Evolutionary conservation across 441 rosid species (phyloP).

Genomic region (Aquilaria agallochum): DNA sequence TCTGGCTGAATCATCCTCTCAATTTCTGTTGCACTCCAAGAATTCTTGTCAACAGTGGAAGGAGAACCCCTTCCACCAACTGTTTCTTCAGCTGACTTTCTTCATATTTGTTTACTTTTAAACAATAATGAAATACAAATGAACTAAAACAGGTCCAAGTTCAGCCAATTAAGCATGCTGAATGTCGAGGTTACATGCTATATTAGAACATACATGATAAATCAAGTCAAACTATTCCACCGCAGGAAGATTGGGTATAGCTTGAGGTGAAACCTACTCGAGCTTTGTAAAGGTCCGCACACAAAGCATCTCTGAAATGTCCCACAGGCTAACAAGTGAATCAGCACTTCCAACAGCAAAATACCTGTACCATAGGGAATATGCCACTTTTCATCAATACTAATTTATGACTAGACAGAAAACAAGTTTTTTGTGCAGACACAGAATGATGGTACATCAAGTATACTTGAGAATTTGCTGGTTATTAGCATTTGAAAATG

Average conservation of each 20-base stretch:
- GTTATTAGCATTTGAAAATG: not conserved
- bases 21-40: too few relatives aligned
- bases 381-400: not conserved
- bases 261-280: slow-evolving; percentile 53
- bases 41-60: too few relatives aligned
- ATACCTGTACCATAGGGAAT: slow-evolving; percentile 42
- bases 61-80: too few relatives aligned
- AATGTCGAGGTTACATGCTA: not conserved
- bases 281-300: slow-evolving; percentile 89
- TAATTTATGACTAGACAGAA: not conserved
- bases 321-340: slow-evolving; percentile 98
- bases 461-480: not conserved
- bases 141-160: not conserved
- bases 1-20: too few relatives aligned
- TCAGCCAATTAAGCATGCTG: slow-evolving; percentile 1
- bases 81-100: too few relatives aligned
- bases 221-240: not conserved
- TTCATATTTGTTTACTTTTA: too few relatives aligned
- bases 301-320: slow-evolving; percentile 91
- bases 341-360: slow-evolving; percentile 99
- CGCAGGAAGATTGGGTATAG: not conserved
- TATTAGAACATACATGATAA: slow-evolving; percentile 7
- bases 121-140: not conserved
- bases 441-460: not conserved
- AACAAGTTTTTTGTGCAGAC: not conserved